Base-by-base conservation (phyloP, 2,329 filamentous ascomycete species). In the Colletotrichum plurivorum region DNA sequence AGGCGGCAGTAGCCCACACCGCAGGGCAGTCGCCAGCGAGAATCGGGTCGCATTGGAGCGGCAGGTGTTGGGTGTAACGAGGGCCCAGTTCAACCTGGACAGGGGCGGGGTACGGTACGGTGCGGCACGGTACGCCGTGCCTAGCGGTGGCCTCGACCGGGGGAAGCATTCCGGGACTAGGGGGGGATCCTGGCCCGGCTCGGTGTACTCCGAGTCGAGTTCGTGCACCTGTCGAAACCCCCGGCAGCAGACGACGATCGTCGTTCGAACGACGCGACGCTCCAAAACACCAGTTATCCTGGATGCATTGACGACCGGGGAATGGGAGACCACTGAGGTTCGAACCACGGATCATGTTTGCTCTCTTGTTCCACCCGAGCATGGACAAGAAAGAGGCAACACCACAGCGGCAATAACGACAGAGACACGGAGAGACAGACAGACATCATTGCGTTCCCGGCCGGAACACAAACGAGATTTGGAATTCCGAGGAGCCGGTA, bases 401-500 rank as follows among this genome's bases (percentile, higher is more conserved):
- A 36, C 31, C 31, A 31, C 27, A 10, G 27, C 46, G 15, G 31
- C 20, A 49, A 5, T 25, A 25, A 25, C 54, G 46, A n/a, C 16
- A 39, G 39, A 53, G 18, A 54, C 43, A 22, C 16, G 36, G 41
- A 25, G 39, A 60, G 20, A 25, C 51, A 22, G 60, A 27, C 27
- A 62, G 31, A 31, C 27, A 31, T 9, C 27, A 36, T 43, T n/a
- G 41, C 46, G 41, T 66, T 60, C 39, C 48, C 51, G 20, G 31
- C 25, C 22, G 18, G 51, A 51, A 55, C 25, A 27, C 31, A 59
- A 61, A 56, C 60, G 48, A 64, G 20, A 66, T 69, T 69, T 67
- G 67, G 52, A 69, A 55, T 60, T 52, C 67, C 67, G 62, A 56
- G 20, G 15, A 55, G 27, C 46, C 43, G 67, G 67, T 69, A 69